Conservation (phyloP, 345 rosid genomes). For the Heritiera fomes region DNA sequence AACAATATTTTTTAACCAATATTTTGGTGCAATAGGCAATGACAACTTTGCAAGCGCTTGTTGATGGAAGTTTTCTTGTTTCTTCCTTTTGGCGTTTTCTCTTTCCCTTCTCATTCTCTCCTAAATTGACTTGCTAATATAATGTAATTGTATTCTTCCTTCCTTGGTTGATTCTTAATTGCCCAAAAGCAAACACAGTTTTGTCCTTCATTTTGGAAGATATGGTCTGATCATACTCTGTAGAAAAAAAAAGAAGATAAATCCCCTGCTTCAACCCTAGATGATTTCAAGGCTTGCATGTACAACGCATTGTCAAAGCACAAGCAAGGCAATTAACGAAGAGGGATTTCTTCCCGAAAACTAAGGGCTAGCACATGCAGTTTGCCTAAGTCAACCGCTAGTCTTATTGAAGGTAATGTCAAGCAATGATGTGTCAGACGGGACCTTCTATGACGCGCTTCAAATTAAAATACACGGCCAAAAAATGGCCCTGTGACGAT, state of each 20-base stretch:
- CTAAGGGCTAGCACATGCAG: neutral
- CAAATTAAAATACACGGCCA: neutral
- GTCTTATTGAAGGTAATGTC: neutral
- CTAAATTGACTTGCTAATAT: neutral
- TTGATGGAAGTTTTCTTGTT: neutral
- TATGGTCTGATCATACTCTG: neutral
- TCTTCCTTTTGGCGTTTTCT: neutral
- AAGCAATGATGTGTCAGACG: conserved; percentile 8
- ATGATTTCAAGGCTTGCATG: neutral
- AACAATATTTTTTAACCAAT: neutral
- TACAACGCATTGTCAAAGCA: too few species aligned
- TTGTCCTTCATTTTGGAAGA: neutral
- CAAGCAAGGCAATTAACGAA: neutral
- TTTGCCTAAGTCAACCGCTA: neutral
- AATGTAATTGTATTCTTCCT: neutral
- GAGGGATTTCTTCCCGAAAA: too few species aligned
- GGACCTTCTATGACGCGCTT: neutral
- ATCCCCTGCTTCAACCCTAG: neutral
- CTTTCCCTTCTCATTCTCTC: neutral
- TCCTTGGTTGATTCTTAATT: neutral
- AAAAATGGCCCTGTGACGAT: conserved; percentile 2
- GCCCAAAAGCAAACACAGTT: neutral
- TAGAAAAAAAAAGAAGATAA: too few species aligned
- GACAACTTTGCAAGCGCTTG: neutral
- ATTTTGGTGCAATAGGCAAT: too few species aligned